Percentiles rank a stretch among this genome's conserved stretches.
Conservation (phyloP, 768 basidiomycete species). For the Pleurotus eryngii region DNA sequence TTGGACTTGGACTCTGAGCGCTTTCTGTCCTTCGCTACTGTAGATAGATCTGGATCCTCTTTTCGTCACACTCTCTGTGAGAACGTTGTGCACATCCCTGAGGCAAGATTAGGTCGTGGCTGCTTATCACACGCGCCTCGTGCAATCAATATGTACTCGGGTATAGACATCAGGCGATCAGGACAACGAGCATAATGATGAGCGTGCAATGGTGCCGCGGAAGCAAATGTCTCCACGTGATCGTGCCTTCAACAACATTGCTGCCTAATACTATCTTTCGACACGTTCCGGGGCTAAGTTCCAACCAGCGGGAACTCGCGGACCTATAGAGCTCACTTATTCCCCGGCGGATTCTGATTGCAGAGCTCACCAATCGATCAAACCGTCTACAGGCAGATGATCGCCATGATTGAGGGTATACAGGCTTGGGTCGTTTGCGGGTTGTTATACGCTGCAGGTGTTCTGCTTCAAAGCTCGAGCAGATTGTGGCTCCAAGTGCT, state of each 20-base stretch:
- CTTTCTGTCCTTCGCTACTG: not conserved
- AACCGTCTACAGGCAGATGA: not conserved
- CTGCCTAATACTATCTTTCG: no score
- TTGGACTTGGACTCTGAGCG: not conserved
- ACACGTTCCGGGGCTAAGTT: no score
- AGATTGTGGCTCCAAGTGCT: not conserved
- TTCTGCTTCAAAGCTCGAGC: not conserved
- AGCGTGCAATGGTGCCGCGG: not conserved
- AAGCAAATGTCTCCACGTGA: conserved; percentile 2
- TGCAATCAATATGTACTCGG: conserved; percentile 4
- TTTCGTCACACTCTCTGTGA: not conserved
- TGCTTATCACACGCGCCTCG: not conserved
- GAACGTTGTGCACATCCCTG: not conserved
- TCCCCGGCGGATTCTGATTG: no score
- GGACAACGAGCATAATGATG: no score
- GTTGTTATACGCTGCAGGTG: not conserved
- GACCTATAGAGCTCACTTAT: no score
- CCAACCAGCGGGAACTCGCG: no score
- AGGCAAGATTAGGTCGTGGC: not conserved
- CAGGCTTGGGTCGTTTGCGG: not conserved
- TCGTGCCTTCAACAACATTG: not conserved
- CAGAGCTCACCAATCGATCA: not conserved
- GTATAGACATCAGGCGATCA: no score
- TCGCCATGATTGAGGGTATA: not conserved
- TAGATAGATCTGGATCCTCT: conserved; percentile 5